A percentile compares a stretch with the other conserved stretches of the same genome.
These are phyloP conservation scores for Xylariomycetidae sp. DNA, from an alignment of 2,329 filamentous ascomycete genomes.

Conservation along the genomic window DNA sequence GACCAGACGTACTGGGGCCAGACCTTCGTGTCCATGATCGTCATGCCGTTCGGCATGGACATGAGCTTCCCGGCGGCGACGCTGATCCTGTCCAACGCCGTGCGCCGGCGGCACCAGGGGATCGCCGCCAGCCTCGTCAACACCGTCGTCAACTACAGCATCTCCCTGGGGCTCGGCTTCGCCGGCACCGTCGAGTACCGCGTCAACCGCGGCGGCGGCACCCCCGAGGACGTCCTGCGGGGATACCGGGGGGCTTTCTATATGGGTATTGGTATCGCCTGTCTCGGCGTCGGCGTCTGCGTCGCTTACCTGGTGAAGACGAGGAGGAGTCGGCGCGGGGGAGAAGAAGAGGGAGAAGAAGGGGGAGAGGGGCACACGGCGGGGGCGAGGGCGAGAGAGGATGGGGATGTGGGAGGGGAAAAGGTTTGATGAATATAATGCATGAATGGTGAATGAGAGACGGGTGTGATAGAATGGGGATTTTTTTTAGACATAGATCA, in stretches of 20 bases:
- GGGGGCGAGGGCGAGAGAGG: too few species aligned
- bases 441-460: too few species aligned
- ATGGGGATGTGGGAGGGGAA: too few species aligned
- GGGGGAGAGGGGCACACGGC: too few species aligned
- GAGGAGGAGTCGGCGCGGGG: too few species aligned
- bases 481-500: too few species aligned
- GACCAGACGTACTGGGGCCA: constrained; percentile 51
- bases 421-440: too few species aligned
- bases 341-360: too few species aligned
- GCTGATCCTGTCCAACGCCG: constrained; percentile 43
- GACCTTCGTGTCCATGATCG: constrained; percentile 41
- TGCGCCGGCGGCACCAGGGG: constrained; percentile 24
- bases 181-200: constrained; percentile 49
- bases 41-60: constrained; percentile 50
- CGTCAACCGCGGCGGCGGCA: constrained; percentile 33
- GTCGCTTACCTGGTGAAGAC: constrained; percentile 34
- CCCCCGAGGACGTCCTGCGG: constrained; percentile 15
- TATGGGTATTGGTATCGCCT: constrained; percentile 17
- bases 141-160: constrained; percentile 54
- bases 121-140: constrained; percentile 42
- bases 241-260: constrained; percentile 18
- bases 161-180: constrained; percentile 50
- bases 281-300: constrained; percentile 14
- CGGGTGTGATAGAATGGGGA: too few species aligned
- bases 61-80: constrained; percentile 51